phyloP scores from a whole-genome alignment of 2,329 filamentous ascomycete species.

The Penicillium capsulatum region DNA sequence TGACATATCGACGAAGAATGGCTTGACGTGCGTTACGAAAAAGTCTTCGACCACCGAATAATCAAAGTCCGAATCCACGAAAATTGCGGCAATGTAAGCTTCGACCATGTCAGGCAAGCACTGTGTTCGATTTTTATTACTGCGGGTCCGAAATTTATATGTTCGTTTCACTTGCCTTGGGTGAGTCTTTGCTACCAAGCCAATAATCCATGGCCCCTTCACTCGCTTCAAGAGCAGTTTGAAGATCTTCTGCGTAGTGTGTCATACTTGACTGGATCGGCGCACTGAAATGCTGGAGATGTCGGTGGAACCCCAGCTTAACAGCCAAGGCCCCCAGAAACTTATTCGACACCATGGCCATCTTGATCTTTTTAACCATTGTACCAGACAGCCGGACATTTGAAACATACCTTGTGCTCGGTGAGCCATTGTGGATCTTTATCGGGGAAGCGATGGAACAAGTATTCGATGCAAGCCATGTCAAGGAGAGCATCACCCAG shows the following conservation, averaged over 20 bases:
- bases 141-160: constrained; percentile 1
- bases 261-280: constrained; percentile 44
- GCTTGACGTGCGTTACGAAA: constrained; percentile 68
- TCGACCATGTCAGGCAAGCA: constrained; percentile 83
- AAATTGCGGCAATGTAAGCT: constrained; percentile 82
- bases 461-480: constrained; percentile 74
- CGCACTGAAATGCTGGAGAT: constrained; percentile 54
- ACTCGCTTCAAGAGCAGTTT: constrained; percentile 29
- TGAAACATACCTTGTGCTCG: constrained; percentile 69
- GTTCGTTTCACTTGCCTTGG: constrained; percentile 33
- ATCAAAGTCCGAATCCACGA: constrained; percentile 81
- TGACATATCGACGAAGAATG: constrained; percentile 79
- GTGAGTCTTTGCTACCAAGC: constrained; percentile 40
- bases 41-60: constrained; percentile 70
- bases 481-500: constrained; percentile 85
- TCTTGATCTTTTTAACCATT: constrained; percentile 41
- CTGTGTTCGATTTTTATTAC: constrained; percentile 29
- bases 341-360: constrained; percentile 98
- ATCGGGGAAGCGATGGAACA: constrained; percentile 71
- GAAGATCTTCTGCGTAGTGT: constrained; percentile 45
- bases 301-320: constrained; percentile 69
- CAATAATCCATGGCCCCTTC: constrained; percentile 41
- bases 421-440: constrained; percentile 95
- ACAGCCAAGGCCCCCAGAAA: constrained; percentile 83
- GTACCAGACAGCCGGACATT: background rate